A percentile compares a stretch with the other conserved stretches of the same genome.
These are phyloP conservation scores for Suillus sp. DNA, from an alignment of 768 basidiomycete species.

Conservation along the genomic window DNA sequence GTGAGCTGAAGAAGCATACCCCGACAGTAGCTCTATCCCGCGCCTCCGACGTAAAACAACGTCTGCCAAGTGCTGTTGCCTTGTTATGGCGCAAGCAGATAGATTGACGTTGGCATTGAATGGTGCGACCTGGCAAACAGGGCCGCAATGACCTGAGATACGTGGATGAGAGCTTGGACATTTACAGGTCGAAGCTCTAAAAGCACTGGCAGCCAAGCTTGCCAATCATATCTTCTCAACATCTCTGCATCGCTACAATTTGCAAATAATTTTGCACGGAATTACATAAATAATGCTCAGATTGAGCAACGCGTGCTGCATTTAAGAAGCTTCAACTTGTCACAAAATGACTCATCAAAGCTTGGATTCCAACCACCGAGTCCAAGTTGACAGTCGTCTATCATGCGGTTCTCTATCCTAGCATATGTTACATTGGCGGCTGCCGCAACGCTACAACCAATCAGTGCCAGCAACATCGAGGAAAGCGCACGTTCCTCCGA, in stretches of 20 bases:
- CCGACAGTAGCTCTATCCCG: conserved; percentile 39
- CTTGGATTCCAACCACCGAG: background rate
- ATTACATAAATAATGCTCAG: too few species aligned
- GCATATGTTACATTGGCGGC: background rate
- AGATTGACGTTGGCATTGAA: background rate
- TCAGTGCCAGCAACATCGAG: background rate
- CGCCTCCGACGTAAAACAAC: conserved; percentile 22
- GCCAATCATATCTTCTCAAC: background rate
- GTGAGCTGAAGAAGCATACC: conserved; percentile 22
- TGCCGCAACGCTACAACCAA: background rate
- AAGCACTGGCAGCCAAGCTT: conserved; percentile 1
- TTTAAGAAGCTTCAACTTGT: background rate
- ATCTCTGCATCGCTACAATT: background rate
- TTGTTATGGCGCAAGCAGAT: background rate
- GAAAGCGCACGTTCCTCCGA: background rate
- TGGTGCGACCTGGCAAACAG: background rate
- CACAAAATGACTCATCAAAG: background rate
- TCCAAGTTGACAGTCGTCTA: background rate
- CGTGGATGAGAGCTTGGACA: conserved; percentile 2
- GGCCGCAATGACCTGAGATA: background rate
- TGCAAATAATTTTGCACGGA: background rate
- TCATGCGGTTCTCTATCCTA: background rate
- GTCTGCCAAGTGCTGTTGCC: background rate
- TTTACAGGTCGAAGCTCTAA: conserved; percentile 2
- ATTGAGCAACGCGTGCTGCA: background rate